These are phyloP conservation scores for Tolypocladium amazonense DNA, from an alignment of 2,329 filamentous ascomycete species.

Conservation along the genomic window DNA sequence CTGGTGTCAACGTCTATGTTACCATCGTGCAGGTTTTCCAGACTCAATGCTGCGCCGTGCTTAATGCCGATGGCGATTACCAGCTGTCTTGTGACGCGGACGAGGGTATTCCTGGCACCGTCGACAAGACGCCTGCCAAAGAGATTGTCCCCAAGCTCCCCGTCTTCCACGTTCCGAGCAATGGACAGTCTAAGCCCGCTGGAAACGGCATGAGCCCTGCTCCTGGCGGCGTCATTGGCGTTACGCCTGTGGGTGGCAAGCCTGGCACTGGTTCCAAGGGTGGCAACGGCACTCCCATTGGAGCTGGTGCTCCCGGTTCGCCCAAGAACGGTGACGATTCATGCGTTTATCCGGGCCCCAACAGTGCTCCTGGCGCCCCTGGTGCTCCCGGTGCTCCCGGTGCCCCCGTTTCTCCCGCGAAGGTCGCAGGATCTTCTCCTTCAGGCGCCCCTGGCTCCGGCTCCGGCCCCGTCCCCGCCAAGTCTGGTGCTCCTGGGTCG, in stretches of 20 bases:
- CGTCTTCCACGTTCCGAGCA: neutral
- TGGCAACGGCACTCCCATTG: neutral
- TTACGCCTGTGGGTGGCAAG: neutral
- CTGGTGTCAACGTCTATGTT: neutral
- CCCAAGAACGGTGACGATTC: neutral
- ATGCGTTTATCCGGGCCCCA: neutral
- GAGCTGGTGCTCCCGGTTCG: neutral
- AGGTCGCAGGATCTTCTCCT: neutral
- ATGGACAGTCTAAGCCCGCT: neutral
- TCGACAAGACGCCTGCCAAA: neutral
- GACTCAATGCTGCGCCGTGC: neutral
- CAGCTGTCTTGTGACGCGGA: neutral
- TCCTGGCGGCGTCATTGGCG: neutral
- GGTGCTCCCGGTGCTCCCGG: neutral
- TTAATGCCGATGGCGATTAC: neutral
- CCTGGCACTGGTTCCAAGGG: neutral
- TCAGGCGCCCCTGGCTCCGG: neutral
- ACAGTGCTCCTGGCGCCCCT: neutral
- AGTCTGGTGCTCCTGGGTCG: neutral
- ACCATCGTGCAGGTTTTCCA: neutral
- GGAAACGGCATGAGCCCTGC: neutral
- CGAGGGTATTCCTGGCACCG: neutral
- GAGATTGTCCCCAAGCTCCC: neutral
- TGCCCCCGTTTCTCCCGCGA: neutral
- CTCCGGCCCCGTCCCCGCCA: neutral